A percentile compares a stretch with the other conserved stretches of the same genome.
phyloP scores from a whole-genome alignment of 495 filamentous ascomycete genomes.

The Talaromyces adpressus region DNA sequence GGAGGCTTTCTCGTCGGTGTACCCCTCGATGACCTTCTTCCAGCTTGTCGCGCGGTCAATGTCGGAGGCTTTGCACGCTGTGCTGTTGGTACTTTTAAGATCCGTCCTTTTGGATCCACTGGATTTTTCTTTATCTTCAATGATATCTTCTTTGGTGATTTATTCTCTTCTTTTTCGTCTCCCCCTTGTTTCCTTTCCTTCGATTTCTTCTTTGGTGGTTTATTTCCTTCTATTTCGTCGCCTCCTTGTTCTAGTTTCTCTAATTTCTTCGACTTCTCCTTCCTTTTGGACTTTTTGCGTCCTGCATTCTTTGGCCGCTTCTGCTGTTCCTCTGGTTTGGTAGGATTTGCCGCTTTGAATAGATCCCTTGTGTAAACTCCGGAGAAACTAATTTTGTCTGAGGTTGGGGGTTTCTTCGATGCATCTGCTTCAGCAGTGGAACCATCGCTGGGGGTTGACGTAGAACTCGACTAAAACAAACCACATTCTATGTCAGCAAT shows the following conservation, averaged over 20 bases:
- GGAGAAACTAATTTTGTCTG: neutral
- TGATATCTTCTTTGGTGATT: neutral
- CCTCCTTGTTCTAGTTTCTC: neutral
- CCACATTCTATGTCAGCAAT: neutral
- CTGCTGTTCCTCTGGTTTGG: neutral
- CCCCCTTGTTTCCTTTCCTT: neutral
- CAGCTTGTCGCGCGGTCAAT: neutral
- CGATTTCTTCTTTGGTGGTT: neutral
- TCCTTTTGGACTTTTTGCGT: neutral
- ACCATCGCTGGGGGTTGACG: neutral
- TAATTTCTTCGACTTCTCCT: neutral
- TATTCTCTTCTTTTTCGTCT: neutral
- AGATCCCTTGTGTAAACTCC: neutral
- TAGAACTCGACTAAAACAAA: neutral
- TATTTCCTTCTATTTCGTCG: neutral
- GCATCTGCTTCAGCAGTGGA: neutral
- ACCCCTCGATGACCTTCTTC: neutral
- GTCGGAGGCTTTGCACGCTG: neutral
- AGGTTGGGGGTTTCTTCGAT: neutral
- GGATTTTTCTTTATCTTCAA: neutral
- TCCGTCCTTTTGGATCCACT: neutral
- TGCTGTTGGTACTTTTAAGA: neutral
- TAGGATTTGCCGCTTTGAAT: conserved; percentile 1
- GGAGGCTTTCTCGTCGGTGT: neutral
- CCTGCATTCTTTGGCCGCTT: neutral